phyloP scores from a whole-genome alignment of 2,329 filamentous ascomycete genomes.

The Pseudopyricularia cyperi region DNA sequence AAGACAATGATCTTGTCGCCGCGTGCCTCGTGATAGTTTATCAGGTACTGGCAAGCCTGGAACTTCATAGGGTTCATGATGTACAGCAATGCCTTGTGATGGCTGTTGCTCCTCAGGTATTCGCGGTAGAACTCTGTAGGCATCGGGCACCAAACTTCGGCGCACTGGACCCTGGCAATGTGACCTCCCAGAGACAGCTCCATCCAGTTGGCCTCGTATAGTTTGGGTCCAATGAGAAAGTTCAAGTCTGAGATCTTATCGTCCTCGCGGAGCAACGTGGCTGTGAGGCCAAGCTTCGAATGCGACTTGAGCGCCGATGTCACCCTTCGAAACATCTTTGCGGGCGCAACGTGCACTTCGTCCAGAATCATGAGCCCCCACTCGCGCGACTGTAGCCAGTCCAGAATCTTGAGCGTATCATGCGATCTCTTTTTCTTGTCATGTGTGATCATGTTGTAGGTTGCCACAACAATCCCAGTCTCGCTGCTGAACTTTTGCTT shows the following conservation, averaged over 20 bases:
- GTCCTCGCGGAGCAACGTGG: constrained; percentile 81
- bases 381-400: constrained; percentile 74
- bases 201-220: constrained; percentile 97
- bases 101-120: constrained; percentile 41
- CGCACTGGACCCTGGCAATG: constrained; percentile 87
- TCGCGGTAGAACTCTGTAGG: constrained; percentile 80
- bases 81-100: constrained; percentile 47
- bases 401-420: constrained; percentile 90
- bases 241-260: constrained; percentile 94
- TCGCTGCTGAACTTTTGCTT: constrained; percentile 69
- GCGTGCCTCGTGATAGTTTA: constrained; percentile 85
- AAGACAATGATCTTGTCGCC: constrained; percentile 98
- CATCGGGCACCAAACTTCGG: constrained; percentile 97
- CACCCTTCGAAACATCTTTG: constrained; percentile 85
- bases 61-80: constrained; percentile 98
- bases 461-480: constrained; percentile 87
- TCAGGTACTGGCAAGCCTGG: constrained; percentile 92
- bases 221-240: constrained; percentile 84
- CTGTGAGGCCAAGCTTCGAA: constrained; percentile 80
- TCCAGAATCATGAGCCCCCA: constrained; percentile 93
- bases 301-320: constrained; percentile 84
- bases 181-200: constrained; percentile 82
- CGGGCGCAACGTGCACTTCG: constrained; percentile 89
- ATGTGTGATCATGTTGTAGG: constrained; percentile 81
- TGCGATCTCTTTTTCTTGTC: constrained; percentile 71